Conservation (phyloP, 495 filamentous ascomycete species). For the Neurospora sp. region DNA sequence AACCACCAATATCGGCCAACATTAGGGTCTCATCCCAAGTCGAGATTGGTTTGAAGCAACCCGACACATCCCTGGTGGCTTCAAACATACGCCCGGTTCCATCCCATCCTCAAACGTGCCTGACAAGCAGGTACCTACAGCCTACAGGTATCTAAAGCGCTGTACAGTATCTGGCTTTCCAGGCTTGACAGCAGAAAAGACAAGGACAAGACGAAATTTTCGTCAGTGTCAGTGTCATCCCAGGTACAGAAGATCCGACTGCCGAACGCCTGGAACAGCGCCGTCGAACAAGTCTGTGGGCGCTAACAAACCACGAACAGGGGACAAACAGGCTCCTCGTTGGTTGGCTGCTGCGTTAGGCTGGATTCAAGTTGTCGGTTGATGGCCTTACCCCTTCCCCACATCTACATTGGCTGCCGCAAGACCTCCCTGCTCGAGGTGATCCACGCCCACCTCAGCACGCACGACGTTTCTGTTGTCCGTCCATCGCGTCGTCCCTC, state of each 20-base stretch:
- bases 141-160: neutral
- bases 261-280: neutral
- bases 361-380: constrained; percentile 1
- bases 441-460: constrained; percentile 7
- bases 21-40: too few species aligned
- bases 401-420: constrained; percentile 25
- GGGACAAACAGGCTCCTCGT: neutral
- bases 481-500: constrained; percentile 11
- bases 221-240: neutral
- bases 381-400: constrained; percentile 24
- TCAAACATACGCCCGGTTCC: neutral
- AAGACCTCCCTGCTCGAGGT: constrained; percentile 18
- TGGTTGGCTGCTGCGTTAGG: neutral
- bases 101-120: neutral
- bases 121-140: neutral
- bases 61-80: neutral
- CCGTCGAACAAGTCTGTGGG: neutral
- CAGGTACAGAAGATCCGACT: neutral
- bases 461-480: constrained; percentile 17
- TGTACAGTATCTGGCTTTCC: neutral
- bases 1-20: neutral
- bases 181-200: neutral
- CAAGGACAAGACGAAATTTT: neutral
- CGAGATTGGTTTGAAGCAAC: neutral
- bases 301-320: neutral